Evolutionary conservation across 805 yeast genomes (phyloP), one percentile per base, ranked within the genome.

Genomic region (Nakazawaea ishiwadae): DNA sequence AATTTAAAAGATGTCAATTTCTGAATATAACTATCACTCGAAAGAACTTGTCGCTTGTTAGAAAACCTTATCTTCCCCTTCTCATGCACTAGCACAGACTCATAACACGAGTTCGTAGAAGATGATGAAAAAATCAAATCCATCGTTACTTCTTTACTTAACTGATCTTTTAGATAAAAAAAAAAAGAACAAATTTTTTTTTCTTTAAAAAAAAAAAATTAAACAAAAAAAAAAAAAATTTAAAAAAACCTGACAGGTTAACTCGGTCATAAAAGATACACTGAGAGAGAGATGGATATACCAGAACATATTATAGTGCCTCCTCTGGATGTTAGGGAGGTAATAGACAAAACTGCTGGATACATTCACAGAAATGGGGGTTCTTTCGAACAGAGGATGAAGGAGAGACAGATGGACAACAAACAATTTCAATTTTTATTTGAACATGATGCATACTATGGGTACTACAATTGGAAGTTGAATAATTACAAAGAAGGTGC

Each of bases 281-380:
- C 20, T 15, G 15, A 31, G 20, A 17, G 12, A 19, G 19, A 19
- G 36, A 23, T 21, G 36, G 36, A 33, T 10, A 33, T 23, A 12
- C 36, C 36, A 12, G 14, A 21, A 6, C 29, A 33, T 33, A 33
- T 33, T 29, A 33, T 33, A 11, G 8, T 23, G 9, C 85, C 88
- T 0, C 81, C 85, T 3, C 72, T 65, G 7, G 68, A 70, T 10
- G 51, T 71, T 5, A 60, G 65, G 46, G 69, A 69, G 12, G 69
- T 75, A 15, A 81, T 90, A 15, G 79, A 75, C 38, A 84, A 82
- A 53, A 84, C 96, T 0, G 88, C 82, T 0, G 74, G 66, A 3
- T 86, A 82, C 52, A 87, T 89, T 5, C 50, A 62, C 21, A 68
- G 83, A 47, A 84, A 86, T 53, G 96, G 96, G 0, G 51, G 56